Percentiles rank a stretch among this genome's conserved stretches.
Conservation (phyloP, 768 basidiomycete species). For the Rhizopogon vinicolor region DNA sequence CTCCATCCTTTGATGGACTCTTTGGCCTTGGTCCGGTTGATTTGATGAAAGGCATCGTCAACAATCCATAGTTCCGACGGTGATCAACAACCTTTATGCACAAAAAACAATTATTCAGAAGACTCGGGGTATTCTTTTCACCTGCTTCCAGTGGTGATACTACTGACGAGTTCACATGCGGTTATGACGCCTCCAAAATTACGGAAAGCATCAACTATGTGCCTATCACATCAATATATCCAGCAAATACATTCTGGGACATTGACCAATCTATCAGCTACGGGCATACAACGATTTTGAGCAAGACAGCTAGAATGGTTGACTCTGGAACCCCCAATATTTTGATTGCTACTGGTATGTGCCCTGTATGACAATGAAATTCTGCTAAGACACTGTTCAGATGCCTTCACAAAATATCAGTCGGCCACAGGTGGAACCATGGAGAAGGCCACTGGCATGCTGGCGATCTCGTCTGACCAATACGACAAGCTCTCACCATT, state of each 20-base stretch:
- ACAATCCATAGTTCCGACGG: conserved; percentile 24
- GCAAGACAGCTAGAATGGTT: conserved; percentile 23
- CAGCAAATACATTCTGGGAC: conserved; percentile 24
- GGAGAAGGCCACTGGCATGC: conserved; percentile 24
- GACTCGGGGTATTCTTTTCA: conserved; percentile 28
- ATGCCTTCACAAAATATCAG: conserved; percentile 19
- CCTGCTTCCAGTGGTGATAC: conserved; percentile 16
- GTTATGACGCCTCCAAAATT: conserved; percentile 11
- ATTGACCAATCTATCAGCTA: conserved; percentile 25
- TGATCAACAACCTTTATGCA: conserved; percentile 28
- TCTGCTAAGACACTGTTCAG: conserved; percentile 6
- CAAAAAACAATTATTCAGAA: conserved; percentile 24
- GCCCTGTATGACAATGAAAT: background rate
- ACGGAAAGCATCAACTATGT: conserved; percentile 14
- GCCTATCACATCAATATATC: conserved; percentile 15
- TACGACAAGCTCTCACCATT: conserved; percentile 19
- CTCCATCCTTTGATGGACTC: conserved; percentile 29
- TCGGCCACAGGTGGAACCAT: conserved; percentile 18
- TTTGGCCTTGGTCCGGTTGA: conserved; percentile 31
- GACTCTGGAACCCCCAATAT: conserved; percentile 27
- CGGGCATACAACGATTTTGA: conserved; percentile 14
- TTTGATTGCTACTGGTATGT: conserved; percentile 26
- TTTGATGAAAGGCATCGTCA: conserved; percentile 24
- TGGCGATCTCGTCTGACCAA: conserved; percentile 20
- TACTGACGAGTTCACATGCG: conserved; percentile 21